These are phyloP conservation scores for Dictyostelium capitatum DNA, from an alignment of 78 protist genomes.

Conservation along the genomic window DNA sequence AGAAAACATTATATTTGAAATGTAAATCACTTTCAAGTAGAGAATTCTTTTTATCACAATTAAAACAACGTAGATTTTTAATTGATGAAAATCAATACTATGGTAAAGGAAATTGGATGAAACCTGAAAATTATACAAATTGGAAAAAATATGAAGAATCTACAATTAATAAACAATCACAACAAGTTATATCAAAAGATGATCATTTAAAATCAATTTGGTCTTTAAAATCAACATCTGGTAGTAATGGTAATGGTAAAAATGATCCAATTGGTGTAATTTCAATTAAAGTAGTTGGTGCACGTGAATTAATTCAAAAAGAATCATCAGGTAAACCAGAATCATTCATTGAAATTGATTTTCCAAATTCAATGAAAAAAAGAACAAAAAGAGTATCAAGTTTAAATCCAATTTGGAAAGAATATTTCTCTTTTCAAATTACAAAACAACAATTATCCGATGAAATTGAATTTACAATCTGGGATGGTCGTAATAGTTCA, in stretches of 20 bases:
- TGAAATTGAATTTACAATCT: conserved; percentile 6
- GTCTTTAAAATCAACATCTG: conserved; percentile 2
- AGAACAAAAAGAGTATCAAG: conserved; percentile 29
- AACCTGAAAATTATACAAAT: neutral
- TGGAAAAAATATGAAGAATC: conserved; percentile 64
- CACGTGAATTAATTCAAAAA: conserved; percentile 43
- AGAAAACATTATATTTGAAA: conserved; percentile 20
- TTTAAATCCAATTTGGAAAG: conserved; percentile 49
- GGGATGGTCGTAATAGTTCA: neutral
- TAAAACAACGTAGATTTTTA: conserved; percentile 30
- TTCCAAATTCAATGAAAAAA: conserved; percentile 10
- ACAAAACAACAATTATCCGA: neutral
- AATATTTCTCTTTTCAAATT: conserved; percentile 55
- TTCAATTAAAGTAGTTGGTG: conserved; percentile 42
- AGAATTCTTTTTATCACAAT: conserved; percentile 39
- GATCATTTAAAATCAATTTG: conserved; percentile 50
- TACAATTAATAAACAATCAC: neutral
- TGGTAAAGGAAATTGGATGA: neutral
- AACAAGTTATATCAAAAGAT: conserved; percentile 22
- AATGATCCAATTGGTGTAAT: conserved; percentile 60
- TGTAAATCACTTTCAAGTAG: conserved; percentile 29
- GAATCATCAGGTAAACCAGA: conserved; percentile 22
- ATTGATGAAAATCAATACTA: conserved; percentile 51
- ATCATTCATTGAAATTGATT: conserved; percentile 30
- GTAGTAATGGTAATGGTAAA: neutral